Evolutionary conservation across 495 filamentous ascomycete species (phyloP), one percentile per base, ranked within the genome.

Genomic region (Annulohypoxylon stygium): DNA sequence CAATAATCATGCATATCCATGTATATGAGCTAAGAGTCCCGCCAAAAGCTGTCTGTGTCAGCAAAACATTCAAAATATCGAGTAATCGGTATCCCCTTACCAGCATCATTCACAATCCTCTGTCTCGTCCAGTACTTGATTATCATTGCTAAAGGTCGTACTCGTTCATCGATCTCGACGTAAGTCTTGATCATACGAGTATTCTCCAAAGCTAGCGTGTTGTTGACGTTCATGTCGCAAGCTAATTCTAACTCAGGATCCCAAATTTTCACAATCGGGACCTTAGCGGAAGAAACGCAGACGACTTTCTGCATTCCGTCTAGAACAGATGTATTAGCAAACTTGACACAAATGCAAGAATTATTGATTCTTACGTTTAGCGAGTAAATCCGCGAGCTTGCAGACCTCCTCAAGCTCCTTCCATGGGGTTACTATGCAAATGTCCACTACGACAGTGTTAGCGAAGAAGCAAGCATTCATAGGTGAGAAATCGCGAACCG

Each of bases 201-300:
- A 76, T 99, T 99, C 78, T 98, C 95, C 69, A 99, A 82, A 0
- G 96, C 96, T 51, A 95, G 73, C 2, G 95, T 95, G 71, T 97
- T 99, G 82, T 99, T 99, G 82, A 98, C 94, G 67, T 98, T 99
- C 92, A 99, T 96, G 78, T 99, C 96, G 74, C 94, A 97, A n/a
- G 94, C 92, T 66, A 99, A 84, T 41, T 88, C 83, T 25, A 97
- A 86, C 80, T 97, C 94, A 0, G 96, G 97, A 77, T 99, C 96
- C 95, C 95, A 98, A 54, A 97, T 95, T 83, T 98, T 99, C 61
- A 99, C 96, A 71, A 99, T 99, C 9, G 97, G 95, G 14, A 99
- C 97, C 79, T 97, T 98, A 12, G 96, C 96, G 43, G 92, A 92
- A 23, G 93, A 92, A 6, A 98, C 92, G 77, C 96, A 99, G 43